Conservation (phyloP, 352 stramenopile genomes). For the Phytopythium cucurbitacearum region DNA sequence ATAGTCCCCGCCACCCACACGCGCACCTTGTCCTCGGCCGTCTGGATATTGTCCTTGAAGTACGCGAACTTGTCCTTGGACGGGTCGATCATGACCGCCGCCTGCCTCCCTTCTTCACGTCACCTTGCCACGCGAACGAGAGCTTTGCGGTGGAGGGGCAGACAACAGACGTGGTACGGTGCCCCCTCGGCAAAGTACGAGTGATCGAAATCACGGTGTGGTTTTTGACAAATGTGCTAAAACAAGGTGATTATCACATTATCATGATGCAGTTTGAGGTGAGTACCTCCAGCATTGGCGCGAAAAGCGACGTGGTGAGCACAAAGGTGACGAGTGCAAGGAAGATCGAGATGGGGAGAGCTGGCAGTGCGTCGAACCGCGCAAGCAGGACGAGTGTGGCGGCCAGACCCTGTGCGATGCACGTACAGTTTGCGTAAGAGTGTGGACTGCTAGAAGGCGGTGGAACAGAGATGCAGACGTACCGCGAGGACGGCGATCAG, state of each 20-base stretch:
- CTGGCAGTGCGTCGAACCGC: conserved; percentile 91
- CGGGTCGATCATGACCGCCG: conserved; percentile 66
- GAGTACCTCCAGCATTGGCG: conserved; percentile 31
- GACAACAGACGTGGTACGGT: neutral
- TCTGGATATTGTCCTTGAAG: conserved; percentile 90
- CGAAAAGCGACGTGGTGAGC: conserved; percentile 24
- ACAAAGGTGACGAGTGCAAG: conserved; percentile 54
- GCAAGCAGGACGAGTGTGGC: conserved; percentile 92
- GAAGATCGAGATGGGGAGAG: conserved; percentile 96
- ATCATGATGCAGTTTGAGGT: neutral
- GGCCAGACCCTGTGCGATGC: conserved; percentile 55
- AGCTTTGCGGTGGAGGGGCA: too few relatives aligned
- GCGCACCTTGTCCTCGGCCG: conserved; percentile 76
- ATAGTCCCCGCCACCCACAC: neutral
- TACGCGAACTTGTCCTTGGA: conserved; percentile 88
- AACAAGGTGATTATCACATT: neutral
- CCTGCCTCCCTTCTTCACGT: neutral
- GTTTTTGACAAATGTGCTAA: conserved; percentile 1
- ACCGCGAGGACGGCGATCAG: conserved; percentile 91
- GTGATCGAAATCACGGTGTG: neutral
- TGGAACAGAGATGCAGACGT: conserved; percentile 15
- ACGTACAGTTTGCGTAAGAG: too few relatives aligned
- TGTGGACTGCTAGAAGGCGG: neutral
- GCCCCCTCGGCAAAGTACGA: neutral
- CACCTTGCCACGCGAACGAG: too few relatives aligned